Conservation (phyloP, 2,329 filamentous ascomycete species). For the Drechslerella coelobrocha region DNA sequence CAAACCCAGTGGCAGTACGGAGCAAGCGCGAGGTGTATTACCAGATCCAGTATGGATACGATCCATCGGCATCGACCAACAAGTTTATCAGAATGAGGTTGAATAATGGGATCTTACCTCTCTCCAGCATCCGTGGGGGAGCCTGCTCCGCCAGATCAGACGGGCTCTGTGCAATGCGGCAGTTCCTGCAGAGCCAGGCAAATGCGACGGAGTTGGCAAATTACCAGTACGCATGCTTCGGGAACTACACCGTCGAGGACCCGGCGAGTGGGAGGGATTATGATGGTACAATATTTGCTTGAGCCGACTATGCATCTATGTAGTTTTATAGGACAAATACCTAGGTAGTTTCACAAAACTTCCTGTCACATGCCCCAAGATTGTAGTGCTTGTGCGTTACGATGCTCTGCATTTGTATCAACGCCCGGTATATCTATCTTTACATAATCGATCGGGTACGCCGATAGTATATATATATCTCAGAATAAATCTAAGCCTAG, state of each 20-base stretch:
- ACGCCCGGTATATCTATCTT: too few relatives aligned
- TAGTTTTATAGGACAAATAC: too few relatives aligned
- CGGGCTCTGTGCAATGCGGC: conserved; percentile 60
- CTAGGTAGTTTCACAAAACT: too few relatives aligned
- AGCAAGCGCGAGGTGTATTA: conserved; percentile 60
- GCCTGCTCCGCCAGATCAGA: conserved; percentile 60
- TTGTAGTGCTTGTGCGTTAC: too few relatives aligned
- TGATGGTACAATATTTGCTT: conserved; percentile 58
- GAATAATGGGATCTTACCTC: conserved; percentile 63
- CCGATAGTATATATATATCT: neutral
- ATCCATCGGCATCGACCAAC: conserved; percentile 58
- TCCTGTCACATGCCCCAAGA: too few relatives aligned
- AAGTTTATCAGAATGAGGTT: conserved; percentile 64
- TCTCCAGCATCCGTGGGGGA: conserved; percentile 62
- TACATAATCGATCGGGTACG: neutral
- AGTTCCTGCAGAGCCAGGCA: conserved; percentile 60
- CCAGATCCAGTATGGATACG: conserved; percentile 61
- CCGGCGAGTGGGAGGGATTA: conserved; percentile 59
- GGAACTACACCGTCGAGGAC: conserved; percentile 60
- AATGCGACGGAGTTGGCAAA: conserved; percentile 59
- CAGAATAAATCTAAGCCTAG: too few relatives aligned
- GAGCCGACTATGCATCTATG: too few relatives aligned
- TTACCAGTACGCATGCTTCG: conserved; percentile 63
- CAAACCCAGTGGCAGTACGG: conserved; percentile 59
- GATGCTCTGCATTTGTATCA: too few relatives aligned